phyloP scores from a whole-genome alignment of 805 yeast genomes.

The Candida argentea region DNA sequence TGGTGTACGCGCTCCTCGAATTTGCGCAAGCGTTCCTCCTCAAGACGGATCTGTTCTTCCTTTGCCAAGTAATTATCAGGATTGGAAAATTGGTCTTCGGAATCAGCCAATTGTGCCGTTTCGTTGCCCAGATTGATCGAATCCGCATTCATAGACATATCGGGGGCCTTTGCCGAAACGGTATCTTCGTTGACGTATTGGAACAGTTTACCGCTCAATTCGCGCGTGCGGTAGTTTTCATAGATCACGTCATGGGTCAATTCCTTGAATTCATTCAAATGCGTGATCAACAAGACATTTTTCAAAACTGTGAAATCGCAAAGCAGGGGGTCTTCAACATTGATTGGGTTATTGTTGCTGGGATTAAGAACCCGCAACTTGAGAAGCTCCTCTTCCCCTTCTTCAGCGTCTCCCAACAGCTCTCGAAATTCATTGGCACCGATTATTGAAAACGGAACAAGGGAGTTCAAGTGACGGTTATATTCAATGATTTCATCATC shows the following conservation, averaged over 20 bases:
- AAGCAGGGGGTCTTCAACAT: slow-evolving; percentile 60
- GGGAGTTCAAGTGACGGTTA: slow-evolving; percentile 51
- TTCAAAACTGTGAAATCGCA: slow-evolving; percentile 76
- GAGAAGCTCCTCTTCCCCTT: slow-evolving; percentile 29
- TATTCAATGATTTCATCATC: slow-evolving; percentile 60
- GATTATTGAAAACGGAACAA: slow-evolving; percentile 59
- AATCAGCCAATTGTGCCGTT: slow-evolving; percentile 1
- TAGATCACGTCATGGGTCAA: slow-evolving; percentile 78
- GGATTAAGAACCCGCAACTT: slow-evolving; percentile 45
- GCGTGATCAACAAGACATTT: slow-evolving; percentile 72
- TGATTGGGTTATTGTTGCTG: slow-evolving; percentile 42
- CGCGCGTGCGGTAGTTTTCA: slow-evolving; percentile 85
- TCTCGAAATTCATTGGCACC: slow-evolving; percentile 54
- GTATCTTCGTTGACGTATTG: slow-evolving; percentile 20
- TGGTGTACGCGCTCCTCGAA: slow-evolving; percentile 86
- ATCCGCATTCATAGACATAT: background rate
- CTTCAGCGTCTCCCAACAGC: slow-evolving; percentile 14
- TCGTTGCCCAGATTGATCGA: background rate
- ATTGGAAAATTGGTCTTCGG: slow-evolving; percentile 6
- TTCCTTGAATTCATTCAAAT: slow-evolving; percentile 81
- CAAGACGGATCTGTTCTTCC: slow-evolving; percentile 83
- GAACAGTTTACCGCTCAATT: slow-evolving; percentile 55
- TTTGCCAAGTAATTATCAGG: slow-evolving; percentile 35
- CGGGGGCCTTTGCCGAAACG: slow-evolving; percentile 5
- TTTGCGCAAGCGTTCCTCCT: slow-evolving; percentile 78